Conservation (phyloP, 176 grass and related monocot genomes). For the Oryza australiensis region DNA sequence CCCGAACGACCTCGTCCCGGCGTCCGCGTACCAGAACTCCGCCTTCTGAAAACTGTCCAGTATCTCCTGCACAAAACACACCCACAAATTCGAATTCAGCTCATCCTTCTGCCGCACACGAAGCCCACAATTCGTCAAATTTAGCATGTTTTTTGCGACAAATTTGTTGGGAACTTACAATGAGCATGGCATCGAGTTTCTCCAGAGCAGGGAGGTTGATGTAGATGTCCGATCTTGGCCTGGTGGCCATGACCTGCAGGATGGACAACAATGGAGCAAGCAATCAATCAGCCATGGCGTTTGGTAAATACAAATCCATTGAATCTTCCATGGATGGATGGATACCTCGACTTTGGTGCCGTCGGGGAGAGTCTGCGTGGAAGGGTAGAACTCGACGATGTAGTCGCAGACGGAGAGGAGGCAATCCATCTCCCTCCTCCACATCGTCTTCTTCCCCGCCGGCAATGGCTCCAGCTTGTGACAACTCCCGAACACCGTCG, state of each 20-base stretch:
- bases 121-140: background rate
- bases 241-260: constrained; percentile 81
- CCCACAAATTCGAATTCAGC: background rate
- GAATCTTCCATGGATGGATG: background rate
- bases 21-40: constrained; percentile 96
- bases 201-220: constrained; percentile 93
- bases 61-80: constrained; percentile 61
- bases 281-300: background rate
- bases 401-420: constrained; percentile 91
- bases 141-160: background rate
- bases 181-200: constrained; percentile 93
- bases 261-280: background rate
- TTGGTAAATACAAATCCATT: background rate
- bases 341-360: constrained; percentile 83
- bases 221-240: constrained; percentile 94
- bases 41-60: constrained; percentile 83
- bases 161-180: constrained; percentile 45
- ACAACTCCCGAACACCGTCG: constrained; percentile 82
- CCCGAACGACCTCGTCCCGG: constrained; percentile 70
- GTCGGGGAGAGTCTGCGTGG: constrained; percentile 71
- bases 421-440: constrained; percentile 98
- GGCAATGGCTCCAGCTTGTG: constrained; percentile 90
- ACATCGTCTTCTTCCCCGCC: constrained; percentile 87
- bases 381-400: constrained; percentile 93
- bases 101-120: background rate